phyloP scores from a whole-genome alignment of 78 protist genomes.

The Polysphondylium violaceum region DNA sequence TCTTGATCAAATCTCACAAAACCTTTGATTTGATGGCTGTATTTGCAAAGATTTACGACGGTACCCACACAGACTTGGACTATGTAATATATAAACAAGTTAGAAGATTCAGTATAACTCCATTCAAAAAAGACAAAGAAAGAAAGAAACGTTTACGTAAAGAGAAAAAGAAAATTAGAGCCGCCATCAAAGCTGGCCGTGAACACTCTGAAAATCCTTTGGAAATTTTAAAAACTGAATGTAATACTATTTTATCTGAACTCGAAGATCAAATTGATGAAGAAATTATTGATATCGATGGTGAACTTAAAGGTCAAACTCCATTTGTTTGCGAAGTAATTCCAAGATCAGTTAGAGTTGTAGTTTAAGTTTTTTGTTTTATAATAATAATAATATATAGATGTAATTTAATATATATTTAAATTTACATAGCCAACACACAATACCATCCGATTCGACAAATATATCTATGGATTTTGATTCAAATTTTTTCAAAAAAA shows the following conservation, averaged over 20 bases:
- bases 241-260: slow-evolving; percentile 70
- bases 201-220: slow-evolving; percentile 36
- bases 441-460: too few relatives aligned
- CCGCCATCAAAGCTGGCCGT: slow-evolving; percentile 45
- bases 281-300: slow-evolving; percentile 82
- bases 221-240: slow-evolving; percentile 73
- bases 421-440: too few relatives aligned
- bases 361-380: slow-evolving; percentile 25
- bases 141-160: slow-evolving; percentile 68
- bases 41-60: slow-evolving; percentile 80
- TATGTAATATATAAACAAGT: slow-evolving; percentile 79
- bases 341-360: slow-evolving; percentile 64
- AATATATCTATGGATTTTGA: too few relatives aligned
- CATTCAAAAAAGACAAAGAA: slow-evolving; percentile 75
- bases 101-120: slow-evolving; percentile 67
- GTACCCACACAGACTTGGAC: slow-evolving; percentile 80
- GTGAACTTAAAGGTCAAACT: slow-evolving; percentile 78
- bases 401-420: too few relatives aligned
- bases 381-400: not conserved
- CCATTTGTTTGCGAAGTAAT: slow-evolving; percentile 78
- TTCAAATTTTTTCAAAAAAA: too few relatives aligned
- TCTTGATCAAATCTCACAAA: slow-evolving; percentile 60
- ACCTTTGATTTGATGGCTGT: slow-evolving; percentile 69
- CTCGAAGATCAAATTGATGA: slow-evolving; percentile 77
- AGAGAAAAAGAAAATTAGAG: slow-evolving; percentile 63